Conservation (phyloP, 306 rosid species). For the Quercus glauca region DNA sequence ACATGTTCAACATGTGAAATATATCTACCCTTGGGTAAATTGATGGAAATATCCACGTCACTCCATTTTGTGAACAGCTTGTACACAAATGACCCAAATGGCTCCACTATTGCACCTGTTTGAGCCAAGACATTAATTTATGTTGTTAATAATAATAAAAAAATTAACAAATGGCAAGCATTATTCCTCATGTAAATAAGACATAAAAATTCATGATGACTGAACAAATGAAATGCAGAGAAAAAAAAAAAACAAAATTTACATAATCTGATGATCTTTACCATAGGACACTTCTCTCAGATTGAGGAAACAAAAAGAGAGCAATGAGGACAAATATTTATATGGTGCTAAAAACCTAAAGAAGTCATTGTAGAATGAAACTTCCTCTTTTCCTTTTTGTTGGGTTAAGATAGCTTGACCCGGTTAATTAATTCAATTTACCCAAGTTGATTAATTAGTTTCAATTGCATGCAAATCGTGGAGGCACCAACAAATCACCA, state of each 20-base stretch:
- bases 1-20: conserved; percentile 51
- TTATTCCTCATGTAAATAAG: neutral
- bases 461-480: too few relatives aligned
- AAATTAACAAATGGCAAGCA: conserved; percentile 7
- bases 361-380: conserved; percentile 1
- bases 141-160: conserved; percentile 16
- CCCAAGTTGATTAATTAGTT: too few relatives aligned
- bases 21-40: conserved; percentile 53
- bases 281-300: neutral
- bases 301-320: neutral
- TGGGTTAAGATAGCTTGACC: too few relatives aligned
- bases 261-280: conserved; percentile 10
- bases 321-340: neutral
- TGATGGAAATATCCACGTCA: conserved; percentile 86
- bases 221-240: neutral
- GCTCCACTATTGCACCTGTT: conserved; percentile 89
- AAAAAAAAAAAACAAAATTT: too few relatives aligned
- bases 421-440: too few relatives aligned
- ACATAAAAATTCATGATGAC: neutral
- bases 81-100: conserved; percentile 88
- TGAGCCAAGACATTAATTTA: conserved; percentile 24
- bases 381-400: neutral
- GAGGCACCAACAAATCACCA: too few relatives aligned
- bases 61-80: conserved; percentile 74
- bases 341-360: neutral